Base-by-base conservation (phyloP, 2,329 filamentous ascomycete genomes). In the Colletotrichum cereale region DNA sequence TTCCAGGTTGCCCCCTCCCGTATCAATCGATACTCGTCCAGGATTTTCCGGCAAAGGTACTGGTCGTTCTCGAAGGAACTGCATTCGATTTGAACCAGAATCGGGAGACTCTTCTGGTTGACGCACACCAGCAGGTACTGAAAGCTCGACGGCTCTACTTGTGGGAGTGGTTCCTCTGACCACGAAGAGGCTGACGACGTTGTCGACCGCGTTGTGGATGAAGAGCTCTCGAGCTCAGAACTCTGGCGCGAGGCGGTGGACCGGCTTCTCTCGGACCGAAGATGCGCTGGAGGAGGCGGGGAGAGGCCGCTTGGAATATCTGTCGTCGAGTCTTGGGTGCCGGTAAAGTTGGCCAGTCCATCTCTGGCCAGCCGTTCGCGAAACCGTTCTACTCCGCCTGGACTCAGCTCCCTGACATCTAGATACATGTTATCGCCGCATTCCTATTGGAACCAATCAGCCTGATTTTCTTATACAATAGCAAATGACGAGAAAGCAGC, bases 61-160 rank as follows among this genome's bases (percentile, higher is more conserved):
- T 67, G 66, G 11, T 67, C 66, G n/a, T 62, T 67, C 2, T 1
- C 1, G 14, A 67, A 42, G 38, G 16, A 56, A 12, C 42, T 6
- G 1, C 57, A 55, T 2, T 64, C 48, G 1, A 67, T 57, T 4
- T 64, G 66, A 1, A 44, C 29, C 0, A 67, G n/a, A 0, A 50
- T 50, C 18, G 66, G 57, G 0, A 63, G 52, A 0, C 31, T 50
- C 4, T 67, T 67, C 12, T 40, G 31, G 29, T 67, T 67, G 1
- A 67, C n/a, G 34, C 66, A 67, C 7, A 64, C 6, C 48, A 67
- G 38, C 14, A 67, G 38, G 29, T 50, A 67, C 14, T 67, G 66
- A 6, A 34, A 3, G 2, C 0, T 31, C 0, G 21, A 0, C 31
- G 14, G 38, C 40, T 48, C 48, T 21, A 5, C 60, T 56, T 12